These are phyloP conservation scores for Eragrostis nindensis DNA, from an alignment of 176 grass and related monocot genomes.

Conservation along the genomic window DNA sequence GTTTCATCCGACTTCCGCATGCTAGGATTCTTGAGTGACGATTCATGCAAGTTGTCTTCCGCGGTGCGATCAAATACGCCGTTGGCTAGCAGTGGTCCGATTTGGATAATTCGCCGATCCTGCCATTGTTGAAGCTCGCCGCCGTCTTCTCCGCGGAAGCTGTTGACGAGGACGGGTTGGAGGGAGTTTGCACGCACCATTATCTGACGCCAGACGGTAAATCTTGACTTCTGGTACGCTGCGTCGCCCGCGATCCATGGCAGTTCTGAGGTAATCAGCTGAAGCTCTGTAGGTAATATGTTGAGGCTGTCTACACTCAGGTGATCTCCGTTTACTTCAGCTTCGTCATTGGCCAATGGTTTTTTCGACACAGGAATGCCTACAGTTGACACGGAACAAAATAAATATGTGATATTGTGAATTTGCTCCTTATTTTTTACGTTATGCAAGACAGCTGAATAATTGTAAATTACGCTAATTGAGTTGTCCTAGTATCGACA, in stretches of 20 bases:
- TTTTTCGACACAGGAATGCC: constrained; percentile 47
- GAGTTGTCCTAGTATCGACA: too few relatives aligned
- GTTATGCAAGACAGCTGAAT: too few relatives aligned
- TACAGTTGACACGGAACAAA: constrained; percentile 24
- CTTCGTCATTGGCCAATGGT: background rate
- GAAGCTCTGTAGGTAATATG: constrained; percentile 11
- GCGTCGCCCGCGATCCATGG: constrained; percentile 79
- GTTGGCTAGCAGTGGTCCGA: constrained; percentile 49
- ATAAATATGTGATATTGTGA: too few relatives aligned
- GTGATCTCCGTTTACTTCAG: constrained; percentile 17
- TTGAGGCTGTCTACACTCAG: constrained; percentile 27
- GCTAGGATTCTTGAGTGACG: constrained; percentile 29
- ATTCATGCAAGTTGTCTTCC: background rate
- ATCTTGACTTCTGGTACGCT: constrained; percentile 54
- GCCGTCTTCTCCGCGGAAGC: constrained; percentile 51
- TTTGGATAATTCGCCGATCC: constrained; percentile 37
- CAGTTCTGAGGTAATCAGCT: constrained; percentile 55
- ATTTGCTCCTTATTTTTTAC: too few relatives aligned
- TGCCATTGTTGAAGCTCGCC: background rate
- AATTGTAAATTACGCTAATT: too few relatives aligned
- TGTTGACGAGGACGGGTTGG: constrained; percentile 68
- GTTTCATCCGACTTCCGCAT: constrained; percentile 60
- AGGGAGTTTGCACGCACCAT: constrained; percentile 50
- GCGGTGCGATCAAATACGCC: background rate
- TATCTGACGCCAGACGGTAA: constrained; percentile 67